phyloP scores from a whole-genome alignment of 441 rosid genomes.

The Populus hybrid region DNA sequence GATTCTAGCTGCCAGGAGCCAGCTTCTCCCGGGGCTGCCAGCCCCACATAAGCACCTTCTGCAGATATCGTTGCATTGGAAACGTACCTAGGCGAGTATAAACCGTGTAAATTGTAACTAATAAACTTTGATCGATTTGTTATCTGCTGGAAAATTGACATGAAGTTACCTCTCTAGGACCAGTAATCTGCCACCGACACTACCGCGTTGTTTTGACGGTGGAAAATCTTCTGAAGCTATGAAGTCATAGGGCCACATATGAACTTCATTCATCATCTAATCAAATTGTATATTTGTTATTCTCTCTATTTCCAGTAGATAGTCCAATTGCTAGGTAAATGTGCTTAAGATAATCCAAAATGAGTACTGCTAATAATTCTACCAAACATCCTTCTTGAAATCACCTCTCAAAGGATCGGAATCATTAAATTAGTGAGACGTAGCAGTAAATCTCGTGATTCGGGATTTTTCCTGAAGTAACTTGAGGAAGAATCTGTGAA shows the following conservation, averaged over 20 bases:
- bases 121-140: background rate
- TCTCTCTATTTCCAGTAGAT: background rate
- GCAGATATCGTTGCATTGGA: conserved; percentile 35
- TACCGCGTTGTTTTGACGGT: conserved; percentile 51
- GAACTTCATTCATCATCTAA: conserved; percentile 55
- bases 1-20: conserved; percentile 87
- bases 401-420: background rate
- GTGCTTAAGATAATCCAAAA: background rate
- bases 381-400: background rate
- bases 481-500: background rate
- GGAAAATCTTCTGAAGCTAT: conserved; percentile 64
- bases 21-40: conserved; percentile 65
- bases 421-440: background rate
- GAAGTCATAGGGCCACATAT: conserved; percentile 77
- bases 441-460: background rate
- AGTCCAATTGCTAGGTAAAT: background rate
- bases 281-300: background rate
- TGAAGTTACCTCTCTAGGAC: conserved; percentile 52
- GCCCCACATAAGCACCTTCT: conserved; percentile 56
- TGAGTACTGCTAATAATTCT: background rate
- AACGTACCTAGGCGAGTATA: conserved; percentile 29
- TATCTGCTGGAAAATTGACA: background rate
- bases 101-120: background rate
- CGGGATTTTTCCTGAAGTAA: background rate
- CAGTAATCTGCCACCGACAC: conserved; percentile 55